These are phyloP conservation scores for Monosporozyma yasuniensis DNA, from an alignment of 805 yeast species.

Conservation along the genomic window DNA sequence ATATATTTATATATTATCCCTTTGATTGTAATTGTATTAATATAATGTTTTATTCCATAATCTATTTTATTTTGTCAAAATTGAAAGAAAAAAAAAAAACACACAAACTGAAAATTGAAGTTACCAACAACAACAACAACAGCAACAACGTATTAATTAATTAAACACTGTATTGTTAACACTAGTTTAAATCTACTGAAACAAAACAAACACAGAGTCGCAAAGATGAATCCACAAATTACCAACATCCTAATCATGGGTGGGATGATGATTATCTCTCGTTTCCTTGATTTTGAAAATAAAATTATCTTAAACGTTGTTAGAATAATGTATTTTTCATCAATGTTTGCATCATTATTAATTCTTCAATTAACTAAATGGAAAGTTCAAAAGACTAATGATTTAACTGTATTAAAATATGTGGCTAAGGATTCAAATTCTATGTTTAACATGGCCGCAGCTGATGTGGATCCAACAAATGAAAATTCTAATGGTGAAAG, in stretches of 20 bases:
- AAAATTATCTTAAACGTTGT: constrained; percentile 65
- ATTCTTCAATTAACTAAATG: constrained; percentile 58
- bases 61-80: not conserved
- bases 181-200: no score
- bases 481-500: constrained; percentile 13
- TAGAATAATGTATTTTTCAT: constrained; percentile 58
- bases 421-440: constrained; percentile 70
- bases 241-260: constrained; percentile 84
- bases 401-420: constrained; percentile 84
- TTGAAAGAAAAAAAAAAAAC: no score
- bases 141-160: no score
- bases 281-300: constrained; percentile 80
- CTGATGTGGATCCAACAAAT: not conserved
- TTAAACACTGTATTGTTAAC: no score
- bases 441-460: constrained; percentile 23
- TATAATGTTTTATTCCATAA: not conserved
- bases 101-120: no score
- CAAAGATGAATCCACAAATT: constrained; percentile 74
- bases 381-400: constrained; percentile 65
- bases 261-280: constrained; percentile 91
- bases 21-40: not conserved
- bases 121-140: no score
- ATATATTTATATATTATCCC: not conserved
- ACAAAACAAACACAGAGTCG: not conserved
- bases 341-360: constrained; percentile 55